A percentile compares a stretch with the other conserved stretches of the same genome.
Evolutionary conservation across 768 basidiomycete genomes (phyloP).

Genomic region (Lactarius indigo): DNA sequence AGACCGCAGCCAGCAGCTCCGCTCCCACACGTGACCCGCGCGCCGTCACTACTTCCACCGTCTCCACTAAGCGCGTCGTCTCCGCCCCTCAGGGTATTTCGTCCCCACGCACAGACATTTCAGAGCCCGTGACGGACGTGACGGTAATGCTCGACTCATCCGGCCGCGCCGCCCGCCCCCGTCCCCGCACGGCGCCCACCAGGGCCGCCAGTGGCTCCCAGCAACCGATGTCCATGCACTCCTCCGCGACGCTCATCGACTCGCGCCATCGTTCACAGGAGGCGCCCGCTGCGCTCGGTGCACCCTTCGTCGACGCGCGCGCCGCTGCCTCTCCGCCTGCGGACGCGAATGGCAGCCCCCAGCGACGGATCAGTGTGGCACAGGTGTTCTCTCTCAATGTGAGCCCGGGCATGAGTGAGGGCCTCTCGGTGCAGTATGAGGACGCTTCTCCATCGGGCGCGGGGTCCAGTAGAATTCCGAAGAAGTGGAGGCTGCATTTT

Average conservation of each 20-base stretch:
- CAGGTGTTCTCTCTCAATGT: not conserved
- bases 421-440: conserved; percentile 20
- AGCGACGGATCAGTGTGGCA: not conserved
- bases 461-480: conserved; percentile 11
- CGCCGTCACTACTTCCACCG: not conserved
- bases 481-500: conserved; percentile 43
- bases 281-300: not conserved
- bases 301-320: conserved; percentile 12
- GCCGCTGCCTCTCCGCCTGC: not conserved
- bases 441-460: conserved; percentile 1
- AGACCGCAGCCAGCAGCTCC: not conserved
- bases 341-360: conserved; percentile 8
- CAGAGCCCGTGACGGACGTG: conserved; percentile 16
- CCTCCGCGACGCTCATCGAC: not conserved
- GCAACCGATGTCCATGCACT: not conserved
- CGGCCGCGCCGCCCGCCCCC: conserved; percentile 11
- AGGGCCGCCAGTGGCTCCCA: not conserved
- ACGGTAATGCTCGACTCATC: conserved; percentile 8
- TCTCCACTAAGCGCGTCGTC: not conserved
- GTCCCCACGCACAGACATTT: not conserved
- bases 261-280: not conserved
- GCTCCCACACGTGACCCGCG: not conserved
- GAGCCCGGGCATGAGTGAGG: conserved; percentile 22
- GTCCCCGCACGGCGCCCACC: not conserved
- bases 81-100: not conserved